These are phyloP conservation scores for Emmonsiellopsis sp. DNA, from an alignment of 2,329 filamentous ascomycete genomes.

Conservation along the genomic window DNA sequence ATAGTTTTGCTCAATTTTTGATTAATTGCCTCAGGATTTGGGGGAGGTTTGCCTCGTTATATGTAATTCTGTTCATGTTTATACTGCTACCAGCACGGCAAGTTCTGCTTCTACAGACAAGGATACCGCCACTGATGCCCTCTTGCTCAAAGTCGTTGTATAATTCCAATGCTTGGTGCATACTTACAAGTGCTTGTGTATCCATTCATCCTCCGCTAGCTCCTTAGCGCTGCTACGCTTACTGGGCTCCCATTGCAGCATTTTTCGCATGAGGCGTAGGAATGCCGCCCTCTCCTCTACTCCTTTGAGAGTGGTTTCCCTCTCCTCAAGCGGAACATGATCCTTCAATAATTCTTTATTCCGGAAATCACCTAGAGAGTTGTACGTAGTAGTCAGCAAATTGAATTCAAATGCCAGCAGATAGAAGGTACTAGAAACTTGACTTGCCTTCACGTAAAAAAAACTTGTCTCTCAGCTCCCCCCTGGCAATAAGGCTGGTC, in stretches of 20 bases:
- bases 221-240: conserved; percentile 23
- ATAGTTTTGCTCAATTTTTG: too few species aligned
- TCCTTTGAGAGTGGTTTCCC: conserved; percentile 27
- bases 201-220: conserved; percentile 22
- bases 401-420: neutral
- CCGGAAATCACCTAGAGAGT: conserved; percentile 20
- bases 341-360: conserved; percentile 15
- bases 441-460: conserved; percentile 29
- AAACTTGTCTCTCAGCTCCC: conserved; percentile 27
- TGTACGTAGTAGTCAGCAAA: conserved; percentile 1
- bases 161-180: too few species aligned
- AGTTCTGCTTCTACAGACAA: too few species aligned
- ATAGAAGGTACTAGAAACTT: neutral
- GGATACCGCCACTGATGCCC: too few species aligned
- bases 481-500: conserved; percentile 23
- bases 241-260: conserved; percentile 28
- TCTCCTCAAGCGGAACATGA: conserved; percentile 24
- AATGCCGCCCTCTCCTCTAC: conserved; percentile 23
- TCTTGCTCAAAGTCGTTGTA: too few species aligned
- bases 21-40: too few species aligned
- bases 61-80: too few species aligned
- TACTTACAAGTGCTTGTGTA: neutral
- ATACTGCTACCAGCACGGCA: too few species aligned
- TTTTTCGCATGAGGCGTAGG: conserved; percentile 26
- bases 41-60: too few species aligned